A percentile compares a stretch with the other conserved stretches of the same genome.
Conservation (phyloP, 257 asterid species). For the Fraxinus pennsylvanica region DNA sequence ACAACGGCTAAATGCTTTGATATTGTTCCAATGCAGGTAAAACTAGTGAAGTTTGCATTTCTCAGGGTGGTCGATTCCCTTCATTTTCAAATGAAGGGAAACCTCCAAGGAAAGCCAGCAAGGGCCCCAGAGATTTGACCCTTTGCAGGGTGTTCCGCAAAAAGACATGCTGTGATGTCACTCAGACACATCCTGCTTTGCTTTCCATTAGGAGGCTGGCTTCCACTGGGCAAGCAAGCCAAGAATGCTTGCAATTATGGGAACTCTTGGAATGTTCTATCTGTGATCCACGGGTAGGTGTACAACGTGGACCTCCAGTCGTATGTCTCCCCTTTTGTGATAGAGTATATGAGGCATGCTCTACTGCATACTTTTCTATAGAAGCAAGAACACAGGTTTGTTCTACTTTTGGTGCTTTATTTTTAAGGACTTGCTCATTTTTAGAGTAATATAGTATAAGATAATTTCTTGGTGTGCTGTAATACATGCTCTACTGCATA, state of each 20-base stretch:
- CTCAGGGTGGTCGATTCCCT: conserved; percentile 92
- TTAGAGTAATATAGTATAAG: conserved; percentile 4
- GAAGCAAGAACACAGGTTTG: conserved; percentile 88
- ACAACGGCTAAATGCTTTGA: not conserved
- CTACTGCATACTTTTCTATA: conserved; percentile 75
- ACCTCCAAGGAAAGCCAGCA: conserved; percentile 76
- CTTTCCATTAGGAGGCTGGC: conserved; percentile 80
- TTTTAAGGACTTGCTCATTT: not conserved
- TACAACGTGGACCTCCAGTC: conserved; percentile 76
- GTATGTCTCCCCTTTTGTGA: conserved; percentile 81
- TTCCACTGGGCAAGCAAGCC: conserved; percentile 92
- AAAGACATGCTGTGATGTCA: conserved; percentile 85
- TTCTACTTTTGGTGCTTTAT: not conserved
- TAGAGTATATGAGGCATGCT: conserved; percentile 76
- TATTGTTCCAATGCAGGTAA: conserved; percentile 52
- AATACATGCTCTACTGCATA: conserved; percentile 69
- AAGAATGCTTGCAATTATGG: conserved; percentile 95
- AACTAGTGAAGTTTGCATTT: conserved; percentile 68
- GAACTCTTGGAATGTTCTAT: conserved; percentile 89
- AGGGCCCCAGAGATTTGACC: conserved; percentile 79
- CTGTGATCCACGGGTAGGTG: conserved; percentile 88
- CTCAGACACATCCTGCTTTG: conserved; percentile 88
- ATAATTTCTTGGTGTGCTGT: not conserved
- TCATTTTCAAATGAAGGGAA: conserved; percentile 75
- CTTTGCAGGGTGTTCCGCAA: conserved; percentile 91